Evolutionary conservation across 225 moss, liverwort and hornwort genomes (phyloP).

Genomic region (Antitrichia curtipendula): DNA sequence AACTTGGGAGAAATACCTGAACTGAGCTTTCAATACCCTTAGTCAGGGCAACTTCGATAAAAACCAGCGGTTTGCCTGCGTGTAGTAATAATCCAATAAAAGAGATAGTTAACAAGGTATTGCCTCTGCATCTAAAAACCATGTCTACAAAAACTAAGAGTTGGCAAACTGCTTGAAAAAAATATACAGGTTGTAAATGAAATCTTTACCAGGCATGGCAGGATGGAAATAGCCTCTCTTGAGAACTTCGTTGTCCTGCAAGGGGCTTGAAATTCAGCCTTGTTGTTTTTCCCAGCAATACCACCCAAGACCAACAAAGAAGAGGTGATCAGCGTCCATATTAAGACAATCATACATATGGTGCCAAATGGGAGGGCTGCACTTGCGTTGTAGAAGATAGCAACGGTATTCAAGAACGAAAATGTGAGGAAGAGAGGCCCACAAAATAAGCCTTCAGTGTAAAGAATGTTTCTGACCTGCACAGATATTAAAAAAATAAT

Average conservation of each 20-base stretch:
- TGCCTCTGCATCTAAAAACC: too few relatives aligned
- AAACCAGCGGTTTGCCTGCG: too few relatives aligned
- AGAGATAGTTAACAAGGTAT: too few relatives aligned
- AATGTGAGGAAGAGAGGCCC: conserved; percentile 84
- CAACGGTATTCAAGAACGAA: conserved; percentile 84
- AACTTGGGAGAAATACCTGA: too few relatives aligned
- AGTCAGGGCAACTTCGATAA: too few relatives aligned
- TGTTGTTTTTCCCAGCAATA: conserved; percentile 91
- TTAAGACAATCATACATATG: conserved; percentile 74
- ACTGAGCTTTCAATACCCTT: too few relatives aligned
- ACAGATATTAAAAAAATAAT: background rate
- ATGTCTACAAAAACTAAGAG: too few relatives aligned
- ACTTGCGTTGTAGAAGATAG: conserved; percentile 82
- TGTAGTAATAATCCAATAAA: too few relatives aligned
- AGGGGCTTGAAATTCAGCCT: conserved; percentile 82
- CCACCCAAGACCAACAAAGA: conserved; percentile 80
- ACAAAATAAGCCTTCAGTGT: conserved; percentile 81
- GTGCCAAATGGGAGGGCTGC: conserved; percentile 94
- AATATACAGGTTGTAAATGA: too few relatives aligned
- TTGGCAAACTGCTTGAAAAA: too few relatives aligned
- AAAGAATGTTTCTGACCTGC: conserved; percentile 78
- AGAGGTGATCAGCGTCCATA: conserved; percentile 87
- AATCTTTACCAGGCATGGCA: too few relatives aligned
- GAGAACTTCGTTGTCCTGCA: conserved; percentile 87
- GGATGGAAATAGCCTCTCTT: too few relatives aligned